These are phyloP conservation scores for Austroboletus novae-zelandiae DNA, from an alignment of 1,284 basidiomycete genomes.

Conservation along the genomic window DNA sequence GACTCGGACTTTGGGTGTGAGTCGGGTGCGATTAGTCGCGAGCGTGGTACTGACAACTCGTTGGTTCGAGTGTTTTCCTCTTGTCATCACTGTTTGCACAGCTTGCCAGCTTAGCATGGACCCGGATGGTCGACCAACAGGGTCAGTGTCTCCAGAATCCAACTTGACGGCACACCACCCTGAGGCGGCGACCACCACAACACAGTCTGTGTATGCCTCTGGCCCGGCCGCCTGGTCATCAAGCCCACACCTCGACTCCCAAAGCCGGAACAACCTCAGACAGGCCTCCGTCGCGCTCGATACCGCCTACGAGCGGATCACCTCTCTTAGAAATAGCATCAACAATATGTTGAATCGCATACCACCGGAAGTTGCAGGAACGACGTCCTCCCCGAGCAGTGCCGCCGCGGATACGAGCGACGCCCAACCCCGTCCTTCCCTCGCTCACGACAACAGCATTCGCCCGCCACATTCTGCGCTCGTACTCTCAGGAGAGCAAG, in stretches of 20 bases:
- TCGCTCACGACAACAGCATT: slow-evolving; percentile 23
- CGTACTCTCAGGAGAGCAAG: slow-evolving; percentile 30
- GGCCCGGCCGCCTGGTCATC: slow-evolving; percentile 14
- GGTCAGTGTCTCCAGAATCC: slow-evolving; percentile 11
- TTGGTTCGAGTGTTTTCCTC: no score
- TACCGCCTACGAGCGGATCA: slow-evolving; percentile 49
- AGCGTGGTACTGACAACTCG: no score
- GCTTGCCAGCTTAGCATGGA: slow-evolving; percentile 20
- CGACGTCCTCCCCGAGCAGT: slow-evolving; percentile 2
- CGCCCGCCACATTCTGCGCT: slow-evolving; percentile 35
- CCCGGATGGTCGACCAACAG: slow-evolving; percentile 12
- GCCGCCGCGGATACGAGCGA: slow-evolving; percentile 4
- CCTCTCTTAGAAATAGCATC: slow-evolving; percentile 46
- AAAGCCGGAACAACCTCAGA: slow-evolving; percentile 39
- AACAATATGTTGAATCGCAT: slow-evolving; percentile 38
- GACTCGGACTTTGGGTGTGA: no score
- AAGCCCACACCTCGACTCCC: slow-evolving; percentile 15
- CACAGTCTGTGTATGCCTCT: slow-evolving; percentile 5
- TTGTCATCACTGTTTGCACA: slow-evolving; percentile 1
- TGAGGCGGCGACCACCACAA: slow-evolving; percentile 1
- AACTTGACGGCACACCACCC: slow-evolving; percentile 12
- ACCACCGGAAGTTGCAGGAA: slow-evolving; percentile 18
- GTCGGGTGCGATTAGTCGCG: no score
- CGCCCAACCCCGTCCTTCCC: slow-evolving; percentile 11
- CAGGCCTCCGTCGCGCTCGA: slow-evolving; percentile 49